Evolutionary conservation across 768 basidiomycete species (phyloP), one percentile per base, ranked within the genome.

Genomic region (Agaricus sinodeliciosus): DNA sequence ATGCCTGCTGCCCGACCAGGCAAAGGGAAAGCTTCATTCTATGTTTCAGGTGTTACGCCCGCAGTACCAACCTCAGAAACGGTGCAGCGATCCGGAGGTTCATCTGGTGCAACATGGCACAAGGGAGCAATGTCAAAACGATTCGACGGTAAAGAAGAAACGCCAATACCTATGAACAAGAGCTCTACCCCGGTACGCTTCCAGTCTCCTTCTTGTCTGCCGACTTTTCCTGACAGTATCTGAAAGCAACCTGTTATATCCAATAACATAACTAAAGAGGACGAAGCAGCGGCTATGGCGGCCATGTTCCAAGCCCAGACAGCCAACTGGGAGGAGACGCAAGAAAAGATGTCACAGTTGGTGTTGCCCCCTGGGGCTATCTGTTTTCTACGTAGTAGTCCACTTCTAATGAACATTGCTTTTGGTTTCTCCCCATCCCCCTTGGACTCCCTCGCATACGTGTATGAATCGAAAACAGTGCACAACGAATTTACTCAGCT

Each of bases 311-410:
- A 90, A 69, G 89, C 89, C 55, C 90, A 93, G 70, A 84, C 85
- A 37, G 85, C 90, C 58, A 90, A 94, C 70, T 99, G 95, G 96
- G 89, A 96, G 75, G 90, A 94, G 80, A 87, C 94, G 65, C 93
- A 97, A 74, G 94, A 97, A 79, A 93, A 95, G 80, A 97, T 99
- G 94, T 88, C 94, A 66, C 86, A 92, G 96, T 99, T 77, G 77
- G 94, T 94, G 75, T 82, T 72, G 73, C 76, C 77, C 78, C 66
- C 68, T 62, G 62, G 66, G 72, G 74, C 72, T 68, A 77, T 72
- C 74, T 78, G 70, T 31, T 31, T 31, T 80, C 67, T 70, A 68
- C 72, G 79, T 85, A 84, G 82, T 86, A 85, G 78, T 72, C 59
- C 66, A 61, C 68, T 59, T 88, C 86, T 87, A 84, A 89, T 87